Evolutionary conservation across 1,284 basidiomycete species (phyloP).

Genomic region (Entoloma clypeatum): DNA sequence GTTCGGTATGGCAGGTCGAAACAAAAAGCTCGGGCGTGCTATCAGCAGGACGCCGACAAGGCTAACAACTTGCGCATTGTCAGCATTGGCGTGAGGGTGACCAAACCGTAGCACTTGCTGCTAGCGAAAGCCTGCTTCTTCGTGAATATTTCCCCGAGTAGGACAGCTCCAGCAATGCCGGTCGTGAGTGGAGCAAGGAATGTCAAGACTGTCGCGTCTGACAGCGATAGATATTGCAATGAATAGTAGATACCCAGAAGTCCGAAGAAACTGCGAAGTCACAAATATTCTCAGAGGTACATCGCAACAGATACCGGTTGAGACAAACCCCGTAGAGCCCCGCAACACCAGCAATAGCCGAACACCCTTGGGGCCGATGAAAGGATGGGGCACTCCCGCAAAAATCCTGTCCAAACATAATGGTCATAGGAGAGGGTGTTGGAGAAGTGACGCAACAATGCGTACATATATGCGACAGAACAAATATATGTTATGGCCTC

Average conservation of each 20-base stretch:
- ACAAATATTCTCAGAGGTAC: neutral
- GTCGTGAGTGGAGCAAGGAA: constrained; percentile 73
- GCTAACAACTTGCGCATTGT: constrained; percentile 41
- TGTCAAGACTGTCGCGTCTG: constrained; percentile 73
- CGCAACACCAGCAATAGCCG: constrained; percentile 53
- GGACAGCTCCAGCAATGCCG: constrained; percentile 61
- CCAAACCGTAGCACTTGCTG: constrained; percentile 35
- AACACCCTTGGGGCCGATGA: constrained; percentile 66
- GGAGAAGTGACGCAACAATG: neutral
- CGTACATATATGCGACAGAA: constrained; percentile 37
- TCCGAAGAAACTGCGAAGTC: constrained; percentile 49
- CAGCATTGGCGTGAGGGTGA: neutral
- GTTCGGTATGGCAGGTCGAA: constrained; percentile 29
- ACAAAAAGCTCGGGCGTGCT: constrained; percentile 48
- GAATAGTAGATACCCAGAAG: constrained; percentile 70
- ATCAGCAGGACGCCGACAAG: constrained; percentile 63
- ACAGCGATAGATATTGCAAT: constrained; percentile 64
- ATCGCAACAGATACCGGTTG: neutral
- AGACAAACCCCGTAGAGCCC: constrained; percentile 58
- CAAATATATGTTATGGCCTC: constrained; percentile 37
- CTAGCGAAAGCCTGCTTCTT: constrained; percentile 60
- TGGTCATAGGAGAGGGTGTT: neutral
- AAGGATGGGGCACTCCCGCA: constrained; percentile 57
- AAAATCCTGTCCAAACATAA: constrained; percentile 36
- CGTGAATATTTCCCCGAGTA: constrained; percentile 65